These are phyloP conservation scores for Clavulina sp. DNA, from an alignment of 768 basidiomycete species.

Conservation along the genomic window DNA sequence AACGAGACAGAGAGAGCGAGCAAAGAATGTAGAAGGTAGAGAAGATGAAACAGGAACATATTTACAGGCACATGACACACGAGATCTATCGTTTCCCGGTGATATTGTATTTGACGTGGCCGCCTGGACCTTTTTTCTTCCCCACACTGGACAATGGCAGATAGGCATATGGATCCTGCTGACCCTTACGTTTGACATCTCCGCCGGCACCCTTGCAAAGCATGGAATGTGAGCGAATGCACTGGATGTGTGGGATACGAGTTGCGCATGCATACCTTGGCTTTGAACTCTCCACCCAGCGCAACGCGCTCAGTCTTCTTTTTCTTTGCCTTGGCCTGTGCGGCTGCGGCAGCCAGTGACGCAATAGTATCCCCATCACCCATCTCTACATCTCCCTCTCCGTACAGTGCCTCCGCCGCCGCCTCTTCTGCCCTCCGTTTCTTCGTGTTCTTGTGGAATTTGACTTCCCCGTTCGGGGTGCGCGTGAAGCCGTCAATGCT, in stretches of 20 bases:
- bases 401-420: conserved; percentile 31
- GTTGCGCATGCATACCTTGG: conserved; percentile 51
- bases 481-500: conserved; percentile 84
- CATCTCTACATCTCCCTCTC: conserved; percentile 46
- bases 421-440: conserved; percentile 63
- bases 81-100: conserved; percentile 7
- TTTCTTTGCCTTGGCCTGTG: conserved; percentile 21
- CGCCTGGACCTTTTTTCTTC: conserved; percentile 39
- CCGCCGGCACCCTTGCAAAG: conserved; percentile 71
- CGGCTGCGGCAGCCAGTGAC: conserved; percentile 7
- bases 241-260: not conserved
- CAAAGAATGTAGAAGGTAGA: too few relatives aligned
- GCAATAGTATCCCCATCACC: conserved; percentile 34
- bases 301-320: conserved; percentile 26
- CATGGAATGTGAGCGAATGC: conserved; percentile 7
- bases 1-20: too few relatives aligned
- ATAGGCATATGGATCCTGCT: conserved; percentile 87
- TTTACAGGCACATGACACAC: not conserved
- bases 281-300: conserved; percentile 83
- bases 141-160: conserved; percentile 64
- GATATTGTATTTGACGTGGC: conserved; percentile 16
- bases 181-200: conserved; percentile 70
- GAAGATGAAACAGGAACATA: not conserved
- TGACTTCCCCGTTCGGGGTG: conserved; percentile 65
- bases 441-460: conserved; percentile 95